Evolutionary conservation across 208 protist species (phyloP), one percentile per base, ranked within the genome.

Genomic region (Blechomonas ayalai): DNA sequence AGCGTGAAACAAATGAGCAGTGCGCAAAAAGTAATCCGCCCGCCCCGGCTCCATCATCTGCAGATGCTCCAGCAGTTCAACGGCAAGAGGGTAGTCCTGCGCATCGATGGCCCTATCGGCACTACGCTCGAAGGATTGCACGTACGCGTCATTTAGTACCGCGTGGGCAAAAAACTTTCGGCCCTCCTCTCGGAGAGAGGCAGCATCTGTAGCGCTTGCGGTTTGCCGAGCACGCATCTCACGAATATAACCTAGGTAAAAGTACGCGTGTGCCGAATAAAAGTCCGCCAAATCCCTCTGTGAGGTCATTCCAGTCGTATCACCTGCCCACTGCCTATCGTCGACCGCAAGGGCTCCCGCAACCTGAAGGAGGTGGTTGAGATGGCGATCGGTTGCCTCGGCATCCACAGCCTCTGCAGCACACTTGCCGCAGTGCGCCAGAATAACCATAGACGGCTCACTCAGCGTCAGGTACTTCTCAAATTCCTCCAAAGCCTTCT

Each of bases 361-460:
- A 19, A 81, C 34, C 10, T 48, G 25, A 15, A 88, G 42, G 10
- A 87, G 61, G 13, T 64, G 65, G 10, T 44, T 24, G 31, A 90
- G 67, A 45, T 82, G 59, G 19, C 33, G 39, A 24, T 71, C 59
- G 2, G 78, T 78, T 13, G 37, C 71, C 10, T 80, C 73, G 25
- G 40, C 51, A 20, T 74, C 38, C n/a, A 73, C 82, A 0, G 78
- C 78, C 51, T 89, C 72, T 18, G 73, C 57, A 3, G 85, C 85
- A 40, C 81, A 94, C 66, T 86, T 82, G 31, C 79, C 79, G 44
- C 78, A 85, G 59, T 88, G 78, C 8, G 75, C 79, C 28, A 90
- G 45, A 32, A 89, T 65, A 16, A 67, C 75, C 65, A 90, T 62
- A 13, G 75, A 78, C 1, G 85, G 66, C 34, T 49, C 41, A 20